These are phyloP conservation scores for Penicillium sp. DNA, from an alignment of 2,329 filamentous ascomycete genomes.

Conservation along the genomic window DNA sequence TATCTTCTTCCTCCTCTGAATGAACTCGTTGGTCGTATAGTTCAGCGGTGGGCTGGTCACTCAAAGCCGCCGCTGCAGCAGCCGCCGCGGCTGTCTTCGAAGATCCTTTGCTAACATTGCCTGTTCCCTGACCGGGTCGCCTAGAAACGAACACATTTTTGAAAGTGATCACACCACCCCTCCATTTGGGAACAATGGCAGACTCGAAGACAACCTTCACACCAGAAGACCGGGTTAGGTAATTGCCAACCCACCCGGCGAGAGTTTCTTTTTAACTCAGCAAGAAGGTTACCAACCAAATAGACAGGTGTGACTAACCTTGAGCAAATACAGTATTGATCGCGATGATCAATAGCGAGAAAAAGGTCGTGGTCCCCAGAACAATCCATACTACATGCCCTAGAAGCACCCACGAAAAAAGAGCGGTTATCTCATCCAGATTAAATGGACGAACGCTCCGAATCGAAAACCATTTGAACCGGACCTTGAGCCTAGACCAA, in stretches of 20 bases:
- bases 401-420: constrained; percentile 92
- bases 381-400: constrained; percentile 95
- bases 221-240: constrained; percentile 90
- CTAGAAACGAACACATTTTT: constrained; percentile 95
- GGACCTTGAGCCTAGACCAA: constrained; percentile 84
- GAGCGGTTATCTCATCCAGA: constrained; percentile 92
- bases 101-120: constrained; percentile 90
- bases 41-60: constrained; percentile 50
- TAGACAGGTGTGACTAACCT: constrained; percentile 56
- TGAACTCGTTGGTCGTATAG: constrained; percentile 32
- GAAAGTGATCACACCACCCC: constrained; percentile 92
- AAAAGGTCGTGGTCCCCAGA: constrained; percentile 96
- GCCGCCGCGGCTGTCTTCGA: constrained; percentile 82
- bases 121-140: constrained; percentile 78
- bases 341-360: constrained; percentile 85
- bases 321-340: constrained; percentile 98
- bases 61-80: constrained; percentile 71
- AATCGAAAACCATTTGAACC: constrained; percentile 98
- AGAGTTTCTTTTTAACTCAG: constrained; percentile 71
- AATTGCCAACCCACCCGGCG: constrained; percentile 91
- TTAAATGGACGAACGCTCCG: constrained; percentile 93
- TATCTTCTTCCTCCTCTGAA: constrained; percentile 71
- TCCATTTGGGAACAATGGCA: constrained; percentile 96
- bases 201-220: constrained; percentile 96
- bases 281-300: constrained; percentile 16